Evolutionary conservation across 441 rosid genomes (phyloP).

Genomic region (Syzygium syzygioides): DNA sequence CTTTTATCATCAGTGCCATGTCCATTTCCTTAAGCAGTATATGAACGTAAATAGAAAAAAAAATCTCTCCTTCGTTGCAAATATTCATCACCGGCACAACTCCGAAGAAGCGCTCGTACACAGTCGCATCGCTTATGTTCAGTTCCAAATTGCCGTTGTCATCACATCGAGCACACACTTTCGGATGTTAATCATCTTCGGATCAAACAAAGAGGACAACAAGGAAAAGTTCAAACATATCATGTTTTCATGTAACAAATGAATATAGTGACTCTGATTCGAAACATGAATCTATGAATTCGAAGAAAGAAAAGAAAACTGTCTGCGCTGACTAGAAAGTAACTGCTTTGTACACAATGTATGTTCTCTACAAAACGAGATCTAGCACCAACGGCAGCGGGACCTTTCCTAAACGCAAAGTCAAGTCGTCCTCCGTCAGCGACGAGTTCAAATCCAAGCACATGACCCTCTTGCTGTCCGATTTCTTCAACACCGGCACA

Average conservation of each 20-base stretch:
- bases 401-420: constrained; percentile 19
- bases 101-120: neutral
- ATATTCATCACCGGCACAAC: no score
- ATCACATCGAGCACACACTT: neutral
- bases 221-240: neutral
- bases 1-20: neutral
- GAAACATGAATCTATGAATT: neutral
- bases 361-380: neutral
- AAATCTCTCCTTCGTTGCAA: neutral
- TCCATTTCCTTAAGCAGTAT: neutral
- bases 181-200: neutral
- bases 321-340: neutral
- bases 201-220: neutral
- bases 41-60: neutral
- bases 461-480: constrained; percentile 42
- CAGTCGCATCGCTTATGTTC: neutral
- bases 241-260: neutral
- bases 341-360: neutral
- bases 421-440: constrained; percentile 55
- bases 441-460: constrained; percentile 65
- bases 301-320: neutral
- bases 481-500: constrained; percentile 52
- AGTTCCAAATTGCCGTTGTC: neutral
- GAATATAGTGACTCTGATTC: neutral
- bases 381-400: neutral